These are phyloP conservation scores for Paracorniculantispora psalliotae DNA, from an alignment of 2,329 filamentous ascomycete species.

Conservation along the genomic window DNA sequence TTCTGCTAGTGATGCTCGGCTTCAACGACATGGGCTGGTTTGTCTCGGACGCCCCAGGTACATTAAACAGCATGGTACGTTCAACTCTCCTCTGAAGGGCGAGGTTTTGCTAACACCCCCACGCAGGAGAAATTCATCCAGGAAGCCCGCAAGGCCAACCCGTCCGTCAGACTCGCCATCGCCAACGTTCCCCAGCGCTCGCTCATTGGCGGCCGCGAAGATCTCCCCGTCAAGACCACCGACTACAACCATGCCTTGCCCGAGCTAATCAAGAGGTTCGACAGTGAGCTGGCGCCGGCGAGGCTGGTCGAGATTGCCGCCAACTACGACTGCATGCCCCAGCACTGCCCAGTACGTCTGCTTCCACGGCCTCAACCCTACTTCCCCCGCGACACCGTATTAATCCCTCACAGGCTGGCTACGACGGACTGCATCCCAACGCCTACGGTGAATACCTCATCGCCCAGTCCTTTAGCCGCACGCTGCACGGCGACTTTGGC, in stretches of 20 bases:
- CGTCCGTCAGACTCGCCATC: constrained; percentile 23
- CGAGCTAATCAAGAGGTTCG: constrained; percentile 22
- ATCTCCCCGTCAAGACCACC: constrained; percentile 21
- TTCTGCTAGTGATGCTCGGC: constrained; percentile 30
- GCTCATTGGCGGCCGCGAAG: constrained; percentile 19
- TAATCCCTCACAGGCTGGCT: neutral
- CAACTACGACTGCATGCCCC: constrained; percentile 12
- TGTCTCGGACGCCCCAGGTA: constrained; percentile 10
- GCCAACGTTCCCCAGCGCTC: constrained; percentile 27
- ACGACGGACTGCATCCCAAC: constrained; percentile 6
- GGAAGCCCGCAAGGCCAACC: constrained; percentile 26
- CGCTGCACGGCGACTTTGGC: neutral
- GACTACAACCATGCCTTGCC: constrained; percentile 21
- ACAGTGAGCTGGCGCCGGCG: constrained; percentile 24
- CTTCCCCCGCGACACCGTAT: too few relatives aligned
- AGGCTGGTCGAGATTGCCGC: constrained; percentile 28
- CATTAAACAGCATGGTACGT: constrained; percentile 4
- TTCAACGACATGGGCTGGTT: constrained; percentile 33
- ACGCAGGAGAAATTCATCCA: constrained; percentile 22
- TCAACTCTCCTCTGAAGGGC: too few relatives aligned
- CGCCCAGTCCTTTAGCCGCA: constrained; percentile 1
- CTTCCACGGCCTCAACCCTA: neutral
- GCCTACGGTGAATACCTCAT: neutral
- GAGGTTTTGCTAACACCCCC: neutral
- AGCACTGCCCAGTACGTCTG: neutral